phyloP scores from a whole-genome alignment of 768 basidiomycete species.

The Lactarius deliciosus region DNA sequence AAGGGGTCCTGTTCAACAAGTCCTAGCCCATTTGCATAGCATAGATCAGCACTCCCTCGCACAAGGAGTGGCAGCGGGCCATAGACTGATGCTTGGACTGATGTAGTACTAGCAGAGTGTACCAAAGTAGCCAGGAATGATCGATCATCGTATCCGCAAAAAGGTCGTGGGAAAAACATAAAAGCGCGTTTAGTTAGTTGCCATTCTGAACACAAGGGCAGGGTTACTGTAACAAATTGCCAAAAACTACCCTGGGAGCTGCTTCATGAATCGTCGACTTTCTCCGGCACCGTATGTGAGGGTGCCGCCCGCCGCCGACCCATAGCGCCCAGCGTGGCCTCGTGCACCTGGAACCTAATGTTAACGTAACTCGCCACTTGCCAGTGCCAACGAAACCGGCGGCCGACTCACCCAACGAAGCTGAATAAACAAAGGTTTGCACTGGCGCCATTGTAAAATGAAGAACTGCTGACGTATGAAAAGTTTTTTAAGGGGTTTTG shows the following conservation, averaged over 20 bases:
- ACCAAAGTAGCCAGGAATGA: too few species aligned
- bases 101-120: too few species aligned
- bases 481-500: neutral
- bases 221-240: neutral
- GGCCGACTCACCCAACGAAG: neutral
- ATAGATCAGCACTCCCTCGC: neutral
- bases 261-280: neutral
- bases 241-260: neutral
- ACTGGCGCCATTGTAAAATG: neutral
- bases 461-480: neutral
- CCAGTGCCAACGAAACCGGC: neutral
- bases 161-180: neutral
- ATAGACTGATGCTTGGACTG: too few species aligned
- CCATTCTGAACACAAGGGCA: neutral
- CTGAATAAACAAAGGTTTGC: neutral
- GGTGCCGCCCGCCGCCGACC: neutral
- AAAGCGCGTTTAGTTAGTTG: neutral
- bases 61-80: too few species aligned
- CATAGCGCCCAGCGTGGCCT: neutral
- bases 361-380: neutral
- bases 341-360: neutral
- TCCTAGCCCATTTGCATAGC: neutral
- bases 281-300: neutral
- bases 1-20: neutral
- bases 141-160: too few species aligned